These are phyloP conservation scores for Suillus paluster DNA, from an alignment of 768 basidiomycete genomes.

Conservation along the genomic window DNA sequence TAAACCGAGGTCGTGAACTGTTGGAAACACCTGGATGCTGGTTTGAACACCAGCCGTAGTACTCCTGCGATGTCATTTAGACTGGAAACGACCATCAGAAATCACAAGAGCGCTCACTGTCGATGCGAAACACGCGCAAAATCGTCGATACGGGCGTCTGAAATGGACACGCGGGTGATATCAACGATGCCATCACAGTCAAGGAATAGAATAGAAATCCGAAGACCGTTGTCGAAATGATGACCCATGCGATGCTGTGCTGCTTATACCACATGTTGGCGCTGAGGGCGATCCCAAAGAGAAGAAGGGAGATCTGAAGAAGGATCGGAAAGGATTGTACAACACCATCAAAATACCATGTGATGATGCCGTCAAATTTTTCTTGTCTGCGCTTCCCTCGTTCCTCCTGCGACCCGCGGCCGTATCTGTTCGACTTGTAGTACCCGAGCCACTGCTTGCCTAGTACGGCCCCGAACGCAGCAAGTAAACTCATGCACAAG, in stretches of 20 bases:
- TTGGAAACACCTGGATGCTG: not conserved
- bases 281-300: conserved; percentile 16
- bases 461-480: conserved; percentile 17
- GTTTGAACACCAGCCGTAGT: not conserved
- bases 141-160: conserved; percentile 5
- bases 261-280: conserved; percentile 2
- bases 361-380: conserved; percentile 14
- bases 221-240: not conserved
- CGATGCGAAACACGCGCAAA: not conserved
- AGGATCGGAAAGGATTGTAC: conserved; percentile 15
- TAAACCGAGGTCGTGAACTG: not conserved
- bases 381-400: conserved; percentile 14
- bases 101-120: not conserved
- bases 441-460: conserved; percentile 21
- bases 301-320: conserved; percentile 14
- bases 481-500: conserved; percentile 14
- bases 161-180: conserved; percentile 6
- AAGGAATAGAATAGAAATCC: conserved; percentile 4
- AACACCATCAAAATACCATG: conserved; percentile 17
- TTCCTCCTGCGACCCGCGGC: conserved; percentile 12
- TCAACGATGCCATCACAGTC: conserved; percentile 7
- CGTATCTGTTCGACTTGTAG: not conserved
- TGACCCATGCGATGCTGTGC: not conserved
- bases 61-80: not conserved
- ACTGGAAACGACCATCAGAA: not conserved